phyloP scores from a whole-genome alignment of 352 stramenopile genomes.

The Globisporangium cederbergense region DNA sequence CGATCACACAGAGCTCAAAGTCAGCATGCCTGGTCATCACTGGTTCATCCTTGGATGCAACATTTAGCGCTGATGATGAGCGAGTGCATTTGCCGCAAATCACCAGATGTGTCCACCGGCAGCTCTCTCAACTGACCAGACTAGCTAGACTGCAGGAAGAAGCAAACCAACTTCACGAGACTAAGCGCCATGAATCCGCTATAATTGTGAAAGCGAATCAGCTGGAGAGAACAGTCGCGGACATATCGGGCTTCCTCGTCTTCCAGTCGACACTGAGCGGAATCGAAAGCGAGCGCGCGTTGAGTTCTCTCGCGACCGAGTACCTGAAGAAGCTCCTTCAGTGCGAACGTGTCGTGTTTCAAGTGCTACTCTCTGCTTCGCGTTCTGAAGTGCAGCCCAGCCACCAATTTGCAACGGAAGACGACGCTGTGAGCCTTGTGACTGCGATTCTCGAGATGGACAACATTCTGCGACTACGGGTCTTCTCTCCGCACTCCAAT shows the following conservation, averaged over 20 bases:
- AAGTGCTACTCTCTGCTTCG: background rate
- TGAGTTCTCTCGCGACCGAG: background rate
- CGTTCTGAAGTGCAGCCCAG: background rate
- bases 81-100: slow-evolving; percentile 12
- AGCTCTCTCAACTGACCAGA: slow-evolving; percentile 10
- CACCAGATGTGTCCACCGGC: background rate
- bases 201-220: background rate
- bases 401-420: background rate
- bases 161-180: background rate
- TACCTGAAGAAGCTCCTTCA: slow-evolving; percentile 14
- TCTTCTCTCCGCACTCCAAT: slow-evolving; percentile 1
- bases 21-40: background rate
- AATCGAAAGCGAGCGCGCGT: background rate
- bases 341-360: slow-evolving; percentile 7
- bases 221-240: slow-evolving; percentile 1
- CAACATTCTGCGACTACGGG: slow-evolving; percentile 16
- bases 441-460: slow-evolving; percentile 10
- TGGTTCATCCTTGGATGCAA: slow-evolving; percentile 1
- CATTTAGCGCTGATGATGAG: slow-evolving; percentile 15
- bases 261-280: slow-evolving; percentile 5
- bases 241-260: background rate
- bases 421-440: background rate
- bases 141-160: background rate
- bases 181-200: background rate
- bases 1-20: background rate